Base-by-base conservation (phyloP, 2,329 filamentous ascomycete genomes). In the Colletotrichum filicis region DNA sequence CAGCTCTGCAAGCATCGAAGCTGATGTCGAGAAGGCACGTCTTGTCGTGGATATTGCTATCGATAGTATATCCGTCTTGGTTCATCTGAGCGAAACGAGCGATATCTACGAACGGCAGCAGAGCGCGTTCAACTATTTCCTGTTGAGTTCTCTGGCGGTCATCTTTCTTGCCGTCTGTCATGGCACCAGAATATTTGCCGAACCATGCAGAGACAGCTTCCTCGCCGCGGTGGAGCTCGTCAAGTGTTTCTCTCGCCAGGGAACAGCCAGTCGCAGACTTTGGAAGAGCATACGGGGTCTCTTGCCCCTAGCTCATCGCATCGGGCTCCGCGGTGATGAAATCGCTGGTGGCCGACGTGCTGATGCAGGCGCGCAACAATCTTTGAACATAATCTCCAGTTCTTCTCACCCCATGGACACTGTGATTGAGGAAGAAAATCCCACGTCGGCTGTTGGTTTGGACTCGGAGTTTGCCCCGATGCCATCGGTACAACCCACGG, bases 131-230 rank as follows among this genome's bases (percentile, higher is more conserved):
- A 83, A 84, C 71, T 84, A 84, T 66, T 84, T 84, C 46, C 76
- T 84, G 8, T 77, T 84, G 19, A 83, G 82, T 16, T 81, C 83
- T 0, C 75, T 84, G 4, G 82, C 82, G 0, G 79, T 83, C 1
- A 74, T 86, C 0, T 83, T 85, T 52, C 79, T 86, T 0, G 86
- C 85, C 0, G 85, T 87, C 0, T 80, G 85, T 7, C 84, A 87
- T 74, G 85, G 83, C 0, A 84, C 85, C 0, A 77, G 79, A 1
- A 78, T 78, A 0, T 87, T 87, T 66, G 81, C 83, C 4, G 81
- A 81, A 12, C 76, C 77, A 0, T 83, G 81, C 64, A 76, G 80
- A 5, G 77, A 79, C 35, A 80, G 76, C 5, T 83, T 83, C 37
- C 74, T 77, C 2, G 78, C 81, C 0, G 81, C 79, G 0, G 77